A percentile compares a stretch with the other conserved stretches of the same genome.
These are phyloP conservation scores for Gynandropsis gynandra DNA, from an alignment of 345 rosid species.

Conservation along the genomic window DNA sequence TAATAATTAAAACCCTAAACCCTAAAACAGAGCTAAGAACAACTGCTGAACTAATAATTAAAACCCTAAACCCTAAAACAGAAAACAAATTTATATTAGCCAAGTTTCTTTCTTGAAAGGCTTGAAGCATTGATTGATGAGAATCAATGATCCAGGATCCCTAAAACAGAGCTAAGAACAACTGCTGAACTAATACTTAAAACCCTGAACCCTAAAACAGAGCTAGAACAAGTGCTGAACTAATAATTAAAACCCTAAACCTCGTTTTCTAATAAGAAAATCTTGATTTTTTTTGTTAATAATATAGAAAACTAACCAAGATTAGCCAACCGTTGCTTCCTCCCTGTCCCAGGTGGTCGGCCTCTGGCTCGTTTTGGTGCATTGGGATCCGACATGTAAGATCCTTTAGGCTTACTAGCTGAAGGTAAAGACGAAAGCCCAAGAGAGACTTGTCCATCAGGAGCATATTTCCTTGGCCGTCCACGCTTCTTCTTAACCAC, in stretches of 20 bases:
- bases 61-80: no score
- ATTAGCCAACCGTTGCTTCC: constrained; percentile 84
- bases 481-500: constrained; percentile 80
- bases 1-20: no score
- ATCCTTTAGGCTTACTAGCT: neutral
- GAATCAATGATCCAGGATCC: neutral
- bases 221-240: no score
- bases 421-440: constrained; percentile 52
- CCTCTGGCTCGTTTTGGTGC: constrained; percentile 58
- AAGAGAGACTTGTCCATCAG: constrained; percentile 65
- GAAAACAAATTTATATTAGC: neutral
- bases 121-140: no score
- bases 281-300: no score
- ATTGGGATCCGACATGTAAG: constrained; percentile 35
- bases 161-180: constrained; percentile 9
- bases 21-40: no score
- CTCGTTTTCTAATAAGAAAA: no score
- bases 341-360: constrained; percentile 86
- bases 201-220: no score
- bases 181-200: no score
- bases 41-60: no score
- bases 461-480: constrained; percentile 79
- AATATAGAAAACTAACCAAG: constrained; percentile 48
- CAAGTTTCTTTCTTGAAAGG: neutral
- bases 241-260: no score